Evolutionary conservation across 2,329 filamentous ascomycete genomes (phyloP).

Genomic region (Corinectria fuckeliana): DNA sequence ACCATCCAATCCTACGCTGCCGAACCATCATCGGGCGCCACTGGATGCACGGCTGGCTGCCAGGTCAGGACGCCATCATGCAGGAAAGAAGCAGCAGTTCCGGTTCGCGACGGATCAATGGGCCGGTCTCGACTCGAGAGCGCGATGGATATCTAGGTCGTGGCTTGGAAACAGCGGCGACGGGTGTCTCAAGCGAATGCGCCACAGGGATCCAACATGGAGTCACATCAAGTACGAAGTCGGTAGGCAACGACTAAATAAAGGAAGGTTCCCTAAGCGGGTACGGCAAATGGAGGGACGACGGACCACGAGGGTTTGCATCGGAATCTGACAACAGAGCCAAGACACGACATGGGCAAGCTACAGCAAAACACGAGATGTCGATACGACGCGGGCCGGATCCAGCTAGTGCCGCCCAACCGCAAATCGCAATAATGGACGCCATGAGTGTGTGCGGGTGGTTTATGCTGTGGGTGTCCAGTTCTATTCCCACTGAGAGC

Average conservation of each 20-base stretch:
- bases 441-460: background rate
- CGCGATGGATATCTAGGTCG: background rate
- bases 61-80: background rate
- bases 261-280: no score
- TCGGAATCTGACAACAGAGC: conserved; percentile 13
- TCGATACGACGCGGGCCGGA: conserved; percentile 32
- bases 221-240: background rate
- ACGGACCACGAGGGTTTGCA: conserved; percentile 7
- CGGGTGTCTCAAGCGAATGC: conserved; percentile 18
- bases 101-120: conserved; percentile 11
- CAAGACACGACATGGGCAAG: conserved; percentile 23
- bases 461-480: conserved; percentile 2
- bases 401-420: conserved; percentile 3
- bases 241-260: no score
- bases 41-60: conserved; percentile 8
- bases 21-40: background rate
- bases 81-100: background rate
- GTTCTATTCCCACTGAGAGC: conserved; percentile 7
- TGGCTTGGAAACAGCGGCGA: background rate
- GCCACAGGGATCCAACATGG: conserved; percentile 3
- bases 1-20: conserved; percentile 21
- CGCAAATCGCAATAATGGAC: background rate
- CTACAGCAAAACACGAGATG: conserved; percentile 32
- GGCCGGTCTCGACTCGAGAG: conserved; percentile 15
- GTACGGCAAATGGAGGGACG: conserved; percentile 23